Base-by-base conservation (phyloP, 2,329 filamentous ascomycete species). In the Mycosphaerella arachidis region DNA sequence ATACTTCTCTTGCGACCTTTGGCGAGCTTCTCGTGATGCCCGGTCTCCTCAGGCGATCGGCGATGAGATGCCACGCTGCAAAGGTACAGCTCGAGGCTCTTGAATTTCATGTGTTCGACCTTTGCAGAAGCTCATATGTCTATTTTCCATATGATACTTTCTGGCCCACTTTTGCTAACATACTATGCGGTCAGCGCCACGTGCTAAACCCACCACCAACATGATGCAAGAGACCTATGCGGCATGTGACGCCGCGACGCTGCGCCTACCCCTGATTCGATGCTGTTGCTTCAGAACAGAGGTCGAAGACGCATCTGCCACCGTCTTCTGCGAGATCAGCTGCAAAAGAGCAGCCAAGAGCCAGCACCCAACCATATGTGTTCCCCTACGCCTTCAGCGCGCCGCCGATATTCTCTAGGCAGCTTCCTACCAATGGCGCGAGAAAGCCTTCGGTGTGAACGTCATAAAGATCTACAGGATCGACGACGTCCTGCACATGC, bases 351-450 rank as follows among this genome's bases (percentile, higher is more conserved):
- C 46, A 27, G 20, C 8, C 13, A n/a, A 10, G 9, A 2, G 16
- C 6, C 50, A 54, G 16, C 16, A 30, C 27, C 12, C 13, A n/a
- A 8, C 16, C n/a, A 52, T 29, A 35, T 46, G 53, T 37, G 13
- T 53, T 29, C 16, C 6, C 1, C 18, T 18, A 37, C 37, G 48
- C 13, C 43, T 68, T 29, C 62, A 59, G 16, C 63, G 66, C n/a
- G 67, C 63, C 20, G 64, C n/a, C 1, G 40, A 59, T 1, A 31
- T 68, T 8, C 50, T 65, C 6, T 61, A 63, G 18, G 31, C 55
- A 4, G 29, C 58, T 4, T 67, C 62, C 57, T 57, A 61, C 33
- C 31, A 18, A 10, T 53, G 57, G 4, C 57, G 59, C 30, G 60
- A 57, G 33, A 48, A 29, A 20, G 60, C 45, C 12, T 59, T 63